Evolutionary conservation across 257 asterid genomes (phyloP).

Genomic region (Avicennia marina): DNA sequence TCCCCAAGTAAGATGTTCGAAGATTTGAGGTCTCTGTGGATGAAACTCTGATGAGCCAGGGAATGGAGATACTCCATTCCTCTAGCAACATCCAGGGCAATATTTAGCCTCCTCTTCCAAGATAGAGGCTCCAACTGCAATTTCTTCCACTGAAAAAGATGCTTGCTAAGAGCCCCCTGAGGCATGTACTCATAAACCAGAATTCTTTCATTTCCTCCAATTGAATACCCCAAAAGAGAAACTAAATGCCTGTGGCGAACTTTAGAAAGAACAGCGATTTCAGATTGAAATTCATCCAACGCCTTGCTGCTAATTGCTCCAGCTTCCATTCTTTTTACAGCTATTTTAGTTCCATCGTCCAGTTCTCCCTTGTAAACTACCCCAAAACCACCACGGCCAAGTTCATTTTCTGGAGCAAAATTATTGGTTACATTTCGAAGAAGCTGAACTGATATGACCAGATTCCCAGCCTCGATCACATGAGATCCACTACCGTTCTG

Average conservation of each 20-base stretch:
- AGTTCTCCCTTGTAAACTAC: too few species aligned
- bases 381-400: constrained; percentile 9
- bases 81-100: too few species aligned
- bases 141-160: neutral
- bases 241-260: neutral
- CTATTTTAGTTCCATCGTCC: neutral
- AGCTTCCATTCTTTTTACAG: constrained; percentile 4
- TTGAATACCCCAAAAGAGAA: neutral
- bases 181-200: constrained; percentile 7
- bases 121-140: neutral
- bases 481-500: constrained; percentile 42
- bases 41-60: constrained; percentile 7
- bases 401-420: neutral
- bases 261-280: neutral
- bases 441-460: neutral
- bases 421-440: neutral
- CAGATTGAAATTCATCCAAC: neutral
- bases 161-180: neutral
- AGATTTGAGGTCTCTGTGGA: constrained; percentile 12
- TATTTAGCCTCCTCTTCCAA: neutral
- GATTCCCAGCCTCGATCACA: neutral
- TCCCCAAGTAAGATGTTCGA: constrained; percentile 4
- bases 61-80: constrained; percentile 13
- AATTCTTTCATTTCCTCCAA: neutral
- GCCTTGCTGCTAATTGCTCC: neutral